A percentile compares a stretch with the other conserved stretches of the same genome.
These are phyloP conservation scores for Mortierella sp. DNA, from an alignment of 371 early-diverging fungal species.

Conservation along the genomic window DNA sequence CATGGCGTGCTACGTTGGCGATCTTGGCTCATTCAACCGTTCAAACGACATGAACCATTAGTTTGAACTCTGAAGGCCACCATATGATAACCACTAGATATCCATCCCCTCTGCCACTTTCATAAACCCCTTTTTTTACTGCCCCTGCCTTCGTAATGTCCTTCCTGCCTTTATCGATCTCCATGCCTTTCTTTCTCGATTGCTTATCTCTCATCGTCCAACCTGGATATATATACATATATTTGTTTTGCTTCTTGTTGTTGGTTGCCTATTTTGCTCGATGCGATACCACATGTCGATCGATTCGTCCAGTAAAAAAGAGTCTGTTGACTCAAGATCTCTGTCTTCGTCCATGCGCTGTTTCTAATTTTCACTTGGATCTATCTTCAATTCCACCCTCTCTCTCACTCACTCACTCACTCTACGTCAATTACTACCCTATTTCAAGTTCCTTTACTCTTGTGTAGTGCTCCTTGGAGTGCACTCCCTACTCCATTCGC, in stretches of 20 bases:
- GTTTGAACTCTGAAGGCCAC: neutral
- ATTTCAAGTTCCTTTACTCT: too few species aligned
- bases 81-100: neutral
- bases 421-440: neutral
- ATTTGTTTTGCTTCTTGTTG: neutral
- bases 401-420: neutral
- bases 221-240: too few species aligned
- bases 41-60: neutral
- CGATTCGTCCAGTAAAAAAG: neutral
- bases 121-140: neutral
- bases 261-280: neutral
- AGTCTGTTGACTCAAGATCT: neutral
- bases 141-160: too few species aligned
- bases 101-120: neutral
- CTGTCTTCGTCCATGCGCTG: neutral
- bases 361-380: neutral
- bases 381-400: too few species aligned
- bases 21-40: slow-evolving; percentile 30
- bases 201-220: neutral
- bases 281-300: too few species aligned
- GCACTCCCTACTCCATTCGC: too few species aligned
- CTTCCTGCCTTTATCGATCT: neutral
- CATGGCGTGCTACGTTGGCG: slow-evolving; percentile 38
- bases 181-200: neutral
- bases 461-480: too few species aligned